Evolutionary conservation across 352 stramenopile species (phyloP), one percentile per base, ranked within the genome.

Genomic region (Globisporangium acanthophoron): DNA sequence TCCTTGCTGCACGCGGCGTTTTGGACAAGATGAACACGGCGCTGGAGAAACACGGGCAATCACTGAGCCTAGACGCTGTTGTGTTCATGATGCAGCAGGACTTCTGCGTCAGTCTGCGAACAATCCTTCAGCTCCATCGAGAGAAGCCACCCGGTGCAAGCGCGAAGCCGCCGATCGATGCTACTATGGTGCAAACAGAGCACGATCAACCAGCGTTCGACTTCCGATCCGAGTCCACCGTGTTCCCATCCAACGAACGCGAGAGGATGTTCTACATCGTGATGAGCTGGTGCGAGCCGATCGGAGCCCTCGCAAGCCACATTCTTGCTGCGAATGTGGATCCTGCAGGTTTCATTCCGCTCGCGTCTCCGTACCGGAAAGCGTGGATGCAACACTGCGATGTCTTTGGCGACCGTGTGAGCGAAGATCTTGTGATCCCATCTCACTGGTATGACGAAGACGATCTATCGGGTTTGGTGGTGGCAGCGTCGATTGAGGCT

Each of bases 11-110:
- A 5, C 56, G 59, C 0, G 33, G 9, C 11, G 75, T 77, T 58
- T 52, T 80, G 24, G 60, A 60, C 5, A 69, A 71, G 24, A 64
- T 80, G 57, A 56, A 46, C 35, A 15, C 35, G 8, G 53, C 44
- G 5, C 61, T 77, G 6, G 74, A 78, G 11, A 37, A 8, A 13
- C 52, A 54, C 56, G 5, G 13, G 12, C 15, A 50, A 53, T 1
- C 43, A 40, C 15, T 3, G 20, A 49, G 9, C 9, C 9, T 18
- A 27, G 20, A 13, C 31, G 44, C 44, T 24, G 24, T 31, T 5
- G 20, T 12, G 8, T 73, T 87, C 11, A 86, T 91, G 80, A 73
- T 83, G 18, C 76, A 89, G 56, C 73, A 88, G 39, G 80, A 91
- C 51, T 82, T 88, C 29, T 78, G 78, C 45, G 66, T 64, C 0